phyloP scores from a whole-genome alignment of 2,329 filamentous ascomycete species.

The Monosporascus sp. region DNA sequence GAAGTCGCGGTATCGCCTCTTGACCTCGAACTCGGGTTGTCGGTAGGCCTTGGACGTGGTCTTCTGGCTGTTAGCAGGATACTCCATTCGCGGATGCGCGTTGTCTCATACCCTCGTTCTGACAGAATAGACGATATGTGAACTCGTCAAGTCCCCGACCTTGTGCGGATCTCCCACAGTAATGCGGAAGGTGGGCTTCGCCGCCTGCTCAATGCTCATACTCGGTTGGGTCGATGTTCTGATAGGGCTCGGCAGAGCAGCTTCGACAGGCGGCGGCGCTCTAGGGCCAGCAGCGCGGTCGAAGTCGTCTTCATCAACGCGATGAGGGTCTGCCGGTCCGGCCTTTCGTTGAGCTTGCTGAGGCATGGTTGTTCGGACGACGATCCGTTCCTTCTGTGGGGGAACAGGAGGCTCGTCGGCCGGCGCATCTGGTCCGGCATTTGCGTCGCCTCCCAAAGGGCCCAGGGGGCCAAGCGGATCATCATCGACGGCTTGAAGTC shows the following conservation, averaged over 20 bases:
- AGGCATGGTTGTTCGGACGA: constrained; percentile 54
- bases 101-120: constrained; percentile 67
- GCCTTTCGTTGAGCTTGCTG: constrained; percentile 36
- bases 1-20: constrained; percentile 91
- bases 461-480: constrained; percentile 76
- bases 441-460: constrained; percentile 49
- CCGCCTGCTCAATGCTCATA: constrained; percentile 85
- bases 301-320: constrained; percentile 66
- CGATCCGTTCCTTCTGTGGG: constrained; percentile 61
- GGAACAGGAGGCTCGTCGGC: constrained; percentile 58
- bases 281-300: constrained; percentile 47
- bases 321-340: constrained; percentile 52
- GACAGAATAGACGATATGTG: constrained; percentile 96
- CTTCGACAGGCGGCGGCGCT: constrained; percentile 60
- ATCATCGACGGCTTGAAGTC: constrained; percentile 64
- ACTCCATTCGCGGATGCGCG: not conserved
- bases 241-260: constrained; percentile 46
- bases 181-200: constrained; percentile 87
- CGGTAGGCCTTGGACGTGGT: constrained; percentile 95
- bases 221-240: constrained; percentile 62
- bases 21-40: constrained; percentile 87
- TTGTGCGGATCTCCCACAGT: constrained; percentile 95
- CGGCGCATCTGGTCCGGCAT: constrained; percentile 25
- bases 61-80: constrained; percentile 36
- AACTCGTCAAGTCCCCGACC: constrained; percentile 92